Percentiles rank a stretch among this genome's conserved stretches.
These are phyloP conservation scores for Spirogloea muscicola DNA, from an alignment of 139 green algal genomes.

Conservation along the genomic window DNA sequence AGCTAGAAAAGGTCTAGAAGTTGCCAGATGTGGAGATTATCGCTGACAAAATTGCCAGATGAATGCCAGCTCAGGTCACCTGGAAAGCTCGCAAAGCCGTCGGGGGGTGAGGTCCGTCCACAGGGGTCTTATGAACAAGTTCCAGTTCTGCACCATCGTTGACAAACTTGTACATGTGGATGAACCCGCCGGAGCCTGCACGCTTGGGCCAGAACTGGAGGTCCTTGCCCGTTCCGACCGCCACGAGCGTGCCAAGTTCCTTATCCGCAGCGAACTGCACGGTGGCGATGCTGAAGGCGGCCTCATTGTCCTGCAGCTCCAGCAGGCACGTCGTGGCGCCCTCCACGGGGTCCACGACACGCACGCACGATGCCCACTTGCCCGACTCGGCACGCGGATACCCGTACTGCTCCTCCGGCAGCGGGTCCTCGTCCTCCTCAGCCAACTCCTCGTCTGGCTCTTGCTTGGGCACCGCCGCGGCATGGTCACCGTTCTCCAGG, in stretches of 20 bases:
- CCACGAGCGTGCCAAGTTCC: conserved; percentile 56
- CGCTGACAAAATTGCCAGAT: too few species aligned
- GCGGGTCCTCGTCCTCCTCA: conserved; percentile 47
- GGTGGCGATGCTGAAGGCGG: conserved; percentile 66
- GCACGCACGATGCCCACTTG: conserved; percentile 87
- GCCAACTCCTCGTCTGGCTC: conserved; percentile 46
- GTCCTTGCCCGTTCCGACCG: conserved; percentile 73
- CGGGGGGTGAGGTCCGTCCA: conserved; percentile 75
- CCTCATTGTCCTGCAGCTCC: conserved; percentile 86
- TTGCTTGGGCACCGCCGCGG: conserved; percentile 1
- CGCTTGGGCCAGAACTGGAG: conserved; percentile 79
- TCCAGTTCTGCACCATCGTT: conserved; percentile 57
- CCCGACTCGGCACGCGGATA: conserved; percentile 59
- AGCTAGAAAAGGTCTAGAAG: too few species aligned
- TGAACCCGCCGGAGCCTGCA: conserved; percentile 64
- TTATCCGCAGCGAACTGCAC: conserved; percentile 58
- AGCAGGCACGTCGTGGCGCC: conserved; percentile 58
- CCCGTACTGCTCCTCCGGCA: conserved; percentile 63
- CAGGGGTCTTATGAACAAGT: conserved; percentile 86
- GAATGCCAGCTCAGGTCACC: too few species aligned
- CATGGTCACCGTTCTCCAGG: neutral
- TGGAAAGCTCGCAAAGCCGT: conserved; percentile 80
- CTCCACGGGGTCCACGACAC: conserved; percentile 71
- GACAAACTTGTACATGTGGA: conserved; percentile 73
- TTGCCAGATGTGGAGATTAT: too few species aligned